These are phyloP conservation scores for Pholiota microspora DNA, from an alignment of 768 basidiomycete species.

Conservation along the genomic window DNA sequence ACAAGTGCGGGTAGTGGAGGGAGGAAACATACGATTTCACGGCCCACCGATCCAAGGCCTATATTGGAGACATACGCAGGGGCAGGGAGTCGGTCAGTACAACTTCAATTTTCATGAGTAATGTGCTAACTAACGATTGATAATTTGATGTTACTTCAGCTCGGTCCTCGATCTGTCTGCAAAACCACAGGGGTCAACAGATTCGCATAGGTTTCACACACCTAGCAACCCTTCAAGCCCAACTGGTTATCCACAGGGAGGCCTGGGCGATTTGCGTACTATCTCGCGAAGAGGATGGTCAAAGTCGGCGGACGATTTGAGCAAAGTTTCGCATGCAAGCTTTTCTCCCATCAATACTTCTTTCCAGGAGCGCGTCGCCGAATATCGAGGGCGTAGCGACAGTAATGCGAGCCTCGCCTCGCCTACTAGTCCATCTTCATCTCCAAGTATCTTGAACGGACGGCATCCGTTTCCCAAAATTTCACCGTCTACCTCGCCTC, in stretches of 20 bases:
- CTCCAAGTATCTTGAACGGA: conserved; percentile 28
- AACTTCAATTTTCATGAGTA: conserved; percentile 5
- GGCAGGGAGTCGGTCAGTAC: conserved; percentile 51
- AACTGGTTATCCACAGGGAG: conserved; percentile 24
- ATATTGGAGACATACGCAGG: conserved; percentile 58
- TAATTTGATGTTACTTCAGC: too few relatives aligned
- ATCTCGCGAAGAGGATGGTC: conserved; percentile 79
- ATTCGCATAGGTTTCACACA: conserved; percentile 34
- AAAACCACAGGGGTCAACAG: conserved; percentile 42
- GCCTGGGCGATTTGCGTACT: conserved; percentile 63
- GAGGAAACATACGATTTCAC: conserved; percentile 75
- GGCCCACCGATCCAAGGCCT: conserved; percentile 79
- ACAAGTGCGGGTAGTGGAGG: conserved; percentile 37
- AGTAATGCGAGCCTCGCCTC: conserved; percentile 47
- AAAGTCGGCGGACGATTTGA: conserved; percentile 76
- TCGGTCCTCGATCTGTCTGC: conserved; percentile 65
- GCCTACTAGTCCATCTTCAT: conserved; percentile 33
- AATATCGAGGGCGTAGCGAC: conserved; percentile 63
- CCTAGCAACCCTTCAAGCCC: conserved; percentile 41
- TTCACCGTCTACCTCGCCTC: conserved; percentile 33
- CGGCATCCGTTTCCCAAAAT: conserved; percentile 44
- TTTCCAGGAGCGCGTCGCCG: conserved; percentile 62
- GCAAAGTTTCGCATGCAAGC: conserved; percentile 40
- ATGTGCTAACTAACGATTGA: too few relatives aligned
- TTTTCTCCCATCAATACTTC: conserved; percentile 42